Percentiles rank a stretch among this genome's conserved stretches.
Evolutionary conservation across 441 rosid genomes (phyloP).

Genomic region (Pelargonium myrrhifolium): DNA sequence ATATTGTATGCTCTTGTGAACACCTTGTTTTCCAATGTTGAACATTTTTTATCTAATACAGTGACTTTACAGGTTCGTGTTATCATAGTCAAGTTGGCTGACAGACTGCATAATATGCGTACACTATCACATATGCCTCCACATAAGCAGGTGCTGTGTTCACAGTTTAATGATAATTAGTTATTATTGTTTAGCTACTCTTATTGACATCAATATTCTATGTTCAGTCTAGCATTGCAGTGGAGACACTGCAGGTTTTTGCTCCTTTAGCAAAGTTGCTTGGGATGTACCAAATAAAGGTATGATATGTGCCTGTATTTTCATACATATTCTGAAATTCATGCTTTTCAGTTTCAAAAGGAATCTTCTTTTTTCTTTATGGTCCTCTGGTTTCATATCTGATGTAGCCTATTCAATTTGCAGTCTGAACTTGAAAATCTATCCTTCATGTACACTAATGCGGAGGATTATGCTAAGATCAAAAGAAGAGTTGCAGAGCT

Average conservation of each 20-base stretch:
- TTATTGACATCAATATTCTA: conserved; percentile 23
- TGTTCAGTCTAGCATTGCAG: conserved; percentile 86
- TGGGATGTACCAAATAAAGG: conserved; percentile 98
- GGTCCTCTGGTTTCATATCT: not conserved
- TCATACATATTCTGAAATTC: not conserved
- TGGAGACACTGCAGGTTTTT: conserved; percentile 91
- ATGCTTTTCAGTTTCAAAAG: not conserved
- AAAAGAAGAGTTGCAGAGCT: conserved; percentile 78
- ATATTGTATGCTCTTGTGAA: not conserved
- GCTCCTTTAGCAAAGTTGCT: conserved; percentile 94
- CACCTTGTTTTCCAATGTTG: not conserved
- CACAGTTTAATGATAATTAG: not conserved
- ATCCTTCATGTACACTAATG: conserved; percentile 83
- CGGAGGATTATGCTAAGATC: conserved; percentile 78
- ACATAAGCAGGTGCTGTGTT: conserved; percentile 70
- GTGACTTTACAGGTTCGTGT: conserved; percentile 71
- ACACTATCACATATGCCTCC: conserved; percentile 91
- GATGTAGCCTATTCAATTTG: conserved; percentile 22
- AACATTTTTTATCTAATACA: conserved; percentile 17
- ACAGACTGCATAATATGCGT: conserved; percentile 96
- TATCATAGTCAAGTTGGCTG: conserved; percentile 95
- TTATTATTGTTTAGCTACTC: not conserved
- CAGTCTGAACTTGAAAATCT: conserved; percentile 96
- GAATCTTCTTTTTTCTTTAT: not conserved
- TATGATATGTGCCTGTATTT: conserved; percentile 20